Conservation (phyloP, 768 basidiomycete genomes). For the Mycena venus region DNA sequence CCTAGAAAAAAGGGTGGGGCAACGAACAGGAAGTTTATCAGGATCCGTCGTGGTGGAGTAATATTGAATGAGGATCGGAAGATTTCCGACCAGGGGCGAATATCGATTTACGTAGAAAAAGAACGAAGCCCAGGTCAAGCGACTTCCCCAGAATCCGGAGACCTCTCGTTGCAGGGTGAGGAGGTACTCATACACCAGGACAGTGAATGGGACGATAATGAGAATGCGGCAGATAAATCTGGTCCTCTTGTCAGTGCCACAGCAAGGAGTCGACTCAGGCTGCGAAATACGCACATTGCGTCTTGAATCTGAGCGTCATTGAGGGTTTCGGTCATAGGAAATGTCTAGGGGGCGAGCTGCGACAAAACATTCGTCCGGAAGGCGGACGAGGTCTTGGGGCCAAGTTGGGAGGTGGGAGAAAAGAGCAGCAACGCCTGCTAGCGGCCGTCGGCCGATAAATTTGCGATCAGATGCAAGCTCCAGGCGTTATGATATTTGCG, state of each 20-base stretch:
- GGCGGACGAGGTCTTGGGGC: not conserved
- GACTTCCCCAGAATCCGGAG: constrained; percentile 56
- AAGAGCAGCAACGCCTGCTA: not conserved
- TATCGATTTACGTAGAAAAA: constrained; percentile 61
- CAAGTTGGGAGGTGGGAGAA: not conserved
- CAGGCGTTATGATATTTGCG: no score
- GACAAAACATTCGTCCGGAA: not conserved
- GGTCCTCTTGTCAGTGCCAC: not conserved
- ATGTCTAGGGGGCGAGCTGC: not conserved
- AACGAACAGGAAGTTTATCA: constrained; percentile 43
- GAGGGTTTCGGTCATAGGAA: constrained; percentile 10
- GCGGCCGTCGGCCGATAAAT: not conserved
- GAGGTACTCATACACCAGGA: constrained; percentile 61
- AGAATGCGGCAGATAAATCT: constrained; percentile 27
- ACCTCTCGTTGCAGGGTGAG: constrained; percentile 60
- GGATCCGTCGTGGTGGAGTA: constrained; percentile 48
- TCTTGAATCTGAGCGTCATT: constrained; percentile 12
- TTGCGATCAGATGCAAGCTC: not conserved
- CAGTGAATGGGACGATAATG: constrained; percentile 44
- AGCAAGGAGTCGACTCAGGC: not conserved
- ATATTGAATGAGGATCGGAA: constrained; percentile 50
- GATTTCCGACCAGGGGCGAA: constrained; percentile 51
- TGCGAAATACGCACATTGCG: not conserved
- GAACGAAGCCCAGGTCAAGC: constrained; percentile 46
- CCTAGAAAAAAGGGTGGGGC: not conserved